Conservation (phyloP, 352 stramenopile genomes). For the Globisporangium takayamanum region DNA sequence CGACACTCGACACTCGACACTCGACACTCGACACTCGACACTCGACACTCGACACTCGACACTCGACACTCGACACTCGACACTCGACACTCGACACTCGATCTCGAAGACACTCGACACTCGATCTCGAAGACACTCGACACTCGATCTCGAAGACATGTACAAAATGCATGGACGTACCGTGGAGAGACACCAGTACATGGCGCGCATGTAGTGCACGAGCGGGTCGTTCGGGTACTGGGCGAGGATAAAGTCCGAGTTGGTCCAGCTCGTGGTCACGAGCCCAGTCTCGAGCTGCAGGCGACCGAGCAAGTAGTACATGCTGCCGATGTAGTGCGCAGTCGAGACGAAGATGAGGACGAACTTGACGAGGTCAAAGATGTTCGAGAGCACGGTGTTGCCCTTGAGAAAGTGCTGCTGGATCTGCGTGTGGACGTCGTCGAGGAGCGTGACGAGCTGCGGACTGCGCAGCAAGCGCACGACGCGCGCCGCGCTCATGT, state of each 20-base stretch:
- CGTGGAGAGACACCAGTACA: slow-evolving; percentile 73
- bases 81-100: too few relatives aligned
- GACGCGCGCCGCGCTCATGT: slow-evolving; percentile 30
- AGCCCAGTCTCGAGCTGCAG: slow-evolving; percentile 27
- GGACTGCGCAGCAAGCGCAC: slow-evolving; percentile 36
- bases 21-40: too few relatives aligned
- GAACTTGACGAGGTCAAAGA: slow-evolving; percentile 51
- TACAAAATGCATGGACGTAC: slow-evolving; percentile 17
- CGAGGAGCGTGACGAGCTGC: slow-evolving; percentile 30
- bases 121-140: not conserved
- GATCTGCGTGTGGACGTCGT: slow-evolving; percentile 40
- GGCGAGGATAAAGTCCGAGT: slow-evolving; percentile 37
- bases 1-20: not conserved
- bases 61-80: too few relatives aligned
- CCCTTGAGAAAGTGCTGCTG: slow-evolving; percentile 44
- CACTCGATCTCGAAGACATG: not conserved
- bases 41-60: too few relatives aligned
- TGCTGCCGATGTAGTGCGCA: slow-evolving; percentile 40
- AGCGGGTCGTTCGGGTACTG: slow-evolving; percentile 42
- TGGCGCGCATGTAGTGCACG: slow-evolving; percentile 66
- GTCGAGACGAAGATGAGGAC: slow-evolving; percentile 53
- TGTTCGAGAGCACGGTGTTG: slow-evolving; percentile 29
- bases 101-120: too few relatives aligned
- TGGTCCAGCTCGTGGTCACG: slow-evolving; percentile 46
- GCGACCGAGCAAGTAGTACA: slow-evolving; percentile 44